Evolutionary conservation across 192 early-diverging fungal species (phyloP), one percentile per base, ranked within the genome.

Genomic region (Jimgerdemannia lactiflua): DNA sequence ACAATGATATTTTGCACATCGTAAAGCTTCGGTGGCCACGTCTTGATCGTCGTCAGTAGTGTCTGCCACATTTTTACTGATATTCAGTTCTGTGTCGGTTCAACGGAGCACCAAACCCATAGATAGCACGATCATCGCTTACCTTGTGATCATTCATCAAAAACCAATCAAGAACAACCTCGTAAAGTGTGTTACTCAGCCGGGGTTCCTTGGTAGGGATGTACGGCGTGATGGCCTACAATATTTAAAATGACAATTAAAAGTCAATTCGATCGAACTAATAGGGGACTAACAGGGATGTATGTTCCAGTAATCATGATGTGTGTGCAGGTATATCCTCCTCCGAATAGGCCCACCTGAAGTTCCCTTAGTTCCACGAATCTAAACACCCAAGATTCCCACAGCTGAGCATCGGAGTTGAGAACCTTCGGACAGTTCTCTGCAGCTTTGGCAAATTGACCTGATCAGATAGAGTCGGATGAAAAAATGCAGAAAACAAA

Each of bases 301-400:
- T n/a, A 40, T 74, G 11, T 40, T 40, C 11, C 3, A 18, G 19
- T 43, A 7, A 71, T 40, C 18, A 65, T 67, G 18, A 14, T 14
- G 6, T 59, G 49, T 59, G 8, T 59, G 49, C 29, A 59, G 49
- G 8, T 59, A 59, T 6, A 59, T 59, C 14, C 14, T 59, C 49
- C 49, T 59, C 9, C 18, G 9, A 68, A 1, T n/a, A 40, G 65
- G 20, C 39, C 41, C 20, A 90, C 88, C 74, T 91, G 80, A 64
- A 99, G 82, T 69, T 96, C 86, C 10, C 90, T 80, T 54, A 89
- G 83, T 43, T 96, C 92, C 10, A 92, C 90, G 85, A 99, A 98
- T n/a, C 81, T 87, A 78, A 92, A 94, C 4, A 99, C 85, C 97
- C 96, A 97, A 29, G 89, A 77, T 75, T 98, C 96, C 98, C 98